Conservation (phyloP, 1,284 basidiomycete species). For the Cutaneotrichosporon cutaneum region DNA sequence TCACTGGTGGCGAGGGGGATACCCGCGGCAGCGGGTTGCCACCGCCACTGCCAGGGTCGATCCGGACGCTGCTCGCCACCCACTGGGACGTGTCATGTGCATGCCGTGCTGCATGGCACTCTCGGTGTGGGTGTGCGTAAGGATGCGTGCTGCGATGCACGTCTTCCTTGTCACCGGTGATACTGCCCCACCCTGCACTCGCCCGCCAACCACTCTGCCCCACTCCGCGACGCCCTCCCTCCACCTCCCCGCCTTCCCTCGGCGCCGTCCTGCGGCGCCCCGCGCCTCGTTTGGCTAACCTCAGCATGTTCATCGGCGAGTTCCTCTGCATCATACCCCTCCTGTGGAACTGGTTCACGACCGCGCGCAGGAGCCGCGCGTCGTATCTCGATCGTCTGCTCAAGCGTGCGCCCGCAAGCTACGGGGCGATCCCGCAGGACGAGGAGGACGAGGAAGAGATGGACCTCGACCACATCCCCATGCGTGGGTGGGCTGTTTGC, state of each 20-base stretch:
- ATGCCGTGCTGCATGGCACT: neutral
- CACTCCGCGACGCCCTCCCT: neutral
- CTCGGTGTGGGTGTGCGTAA: no score
- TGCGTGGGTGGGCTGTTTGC: slow-evolving; percentile 42
- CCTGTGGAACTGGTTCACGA: slow-evolving; percentile 58
- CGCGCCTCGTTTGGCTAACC: neutral
- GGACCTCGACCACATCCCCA: slow-evolving; percentile 17
- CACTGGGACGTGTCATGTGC: neutral
- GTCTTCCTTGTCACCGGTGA: neutral
- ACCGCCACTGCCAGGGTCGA: neutral
- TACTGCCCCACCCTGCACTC: no score
- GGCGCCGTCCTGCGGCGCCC: no score
- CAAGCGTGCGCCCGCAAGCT: slow-evolving; percentile 5
- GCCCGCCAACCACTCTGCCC: neutral
- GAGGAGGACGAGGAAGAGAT: slow-evolving; percentile 31
- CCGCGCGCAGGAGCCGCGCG: slow-evolving; percentile 12
- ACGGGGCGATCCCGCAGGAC: slow-evolving; percentile 5
- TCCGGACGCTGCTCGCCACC: neutral
- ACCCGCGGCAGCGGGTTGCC: neutral
- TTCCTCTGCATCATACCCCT: slow-evolving; percentile 87
- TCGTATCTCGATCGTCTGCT: slow-evolving; percentile 11
- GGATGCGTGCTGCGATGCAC: no score
- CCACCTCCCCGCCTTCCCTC: neutral
- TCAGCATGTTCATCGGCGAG: slow-evolving; percentile 70
- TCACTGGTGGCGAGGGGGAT: neutral